Base-by-base conservation (phyloP, 1,139 yeast genomes). In the Pneumocystis murina region DNA sequence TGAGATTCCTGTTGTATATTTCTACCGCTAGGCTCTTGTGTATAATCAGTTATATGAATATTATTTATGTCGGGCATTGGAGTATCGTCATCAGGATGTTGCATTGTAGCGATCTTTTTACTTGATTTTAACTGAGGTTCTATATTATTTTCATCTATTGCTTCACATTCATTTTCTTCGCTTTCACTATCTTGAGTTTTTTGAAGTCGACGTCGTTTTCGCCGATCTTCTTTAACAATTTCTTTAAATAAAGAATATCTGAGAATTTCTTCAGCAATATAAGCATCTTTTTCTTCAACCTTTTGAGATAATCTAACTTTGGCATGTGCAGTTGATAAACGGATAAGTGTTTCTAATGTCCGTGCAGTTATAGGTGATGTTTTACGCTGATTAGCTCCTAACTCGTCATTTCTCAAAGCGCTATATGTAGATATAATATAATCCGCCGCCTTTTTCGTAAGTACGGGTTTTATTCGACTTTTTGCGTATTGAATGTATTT, bases 331-430 rank as follows among this genome's bases (percentile, higher is more conserved):
- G 97, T 88, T 0, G 97, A 81, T 67, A 92, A 79, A 79, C 99
- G 95, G 73, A 92, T 92, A 70, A 92, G 79, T 0, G 99, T 92
- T 76, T 92, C 99, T 70, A 92, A 79, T 2, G 98, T 94, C 84
- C 99, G 88, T 30, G 98, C 96, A 2, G 99, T 92, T 69, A 94
- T 89, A 55, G 99, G 98, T 0, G 96, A 87, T 2, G 97, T 90
- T 69, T 87, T 84, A 66, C 92, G 82, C 72, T 85, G 87, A 70
- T 84, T 85, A 67, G 79, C 81, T 61, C 83, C 86, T 63, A 84
- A 78, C 64, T 84, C 83, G 70, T 91, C 95, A 72, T 90, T 90
- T 77, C 99, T 82, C 69, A 92, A 79, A 14, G 85, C 83, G 0
- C 96, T 79, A 72, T 92, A 92, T 7, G 87, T 83, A 63, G 81